These are phyloP conservation scores for Kokia cookei DNA, from an alignment of 441 rosid species.

Conservation along the genomic window DNA sequence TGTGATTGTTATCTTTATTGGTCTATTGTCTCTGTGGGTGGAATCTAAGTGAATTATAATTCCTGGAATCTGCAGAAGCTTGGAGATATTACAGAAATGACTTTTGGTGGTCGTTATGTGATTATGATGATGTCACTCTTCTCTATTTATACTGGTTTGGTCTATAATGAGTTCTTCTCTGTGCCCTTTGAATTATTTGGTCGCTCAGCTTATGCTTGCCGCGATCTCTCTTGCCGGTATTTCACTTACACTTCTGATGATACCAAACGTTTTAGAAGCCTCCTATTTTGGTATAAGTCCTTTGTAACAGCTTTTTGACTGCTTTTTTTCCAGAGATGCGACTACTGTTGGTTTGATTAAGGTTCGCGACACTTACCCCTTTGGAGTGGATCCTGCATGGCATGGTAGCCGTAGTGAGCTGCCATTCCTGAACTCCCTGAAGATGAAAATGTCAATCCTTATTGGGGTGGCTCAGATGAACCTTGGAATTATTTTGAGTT, in stretches of 20 bases:
- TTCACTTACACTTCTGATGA: slow-evolving; percentile 1
- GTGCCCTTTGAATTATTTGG: slow-evolving; percentile 83
- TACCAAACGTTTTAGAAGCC: background rate
- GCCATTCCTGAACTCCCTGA: slow-evolving; percentile 89
- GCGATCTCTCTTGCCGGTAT: slow-evolving; percentile 88
- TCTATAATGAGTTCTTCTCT: slow-evolving; percentile 96
- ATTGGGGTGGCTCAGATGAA: slow-evolving; percentile 97
- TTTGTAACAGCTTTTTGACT: slow-evolving; percentile 9
- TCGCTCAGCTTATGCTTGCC: slow-evolving; percentile 83
- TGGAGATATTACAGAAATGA: slow-evolving; percentile 88
- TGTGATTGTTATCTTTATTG: background rate
- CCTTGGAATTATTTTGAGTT: slow-evolving; percentile 89
- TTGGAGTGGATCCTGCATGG: slow-evolving; percentile 95
- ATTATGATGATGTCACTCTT: slow-evolving; percentile 88
- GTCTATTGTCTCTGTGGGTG: background rate
- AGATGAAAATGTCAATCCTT: slow-evolving; percentile 99
- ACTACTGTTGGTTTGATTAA: slow-evolving; percentile 76
- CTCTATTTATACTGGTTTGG: slow-evolving; percentile 86
- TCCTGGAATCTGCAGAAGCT: slow-evolving; percentile 51
- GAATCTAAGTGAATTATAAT: slow-evolving; percentile 1
- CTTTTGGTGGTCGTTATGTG: slow-evolving; percentile 98
- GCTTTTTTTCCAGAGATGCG: slow-evolving; percentile 58
- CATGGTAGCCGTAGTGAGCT: slow-evolving; percentile 85
- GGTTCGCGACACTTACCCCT: slow-evolving; percentile 69
- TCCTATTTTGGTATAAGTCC: slow-evolving; percentile 7